Conservation (phyloP, 2,329 filamentous ascomycete genomes). For the Pseudogymnoascus sp. region DNA sequence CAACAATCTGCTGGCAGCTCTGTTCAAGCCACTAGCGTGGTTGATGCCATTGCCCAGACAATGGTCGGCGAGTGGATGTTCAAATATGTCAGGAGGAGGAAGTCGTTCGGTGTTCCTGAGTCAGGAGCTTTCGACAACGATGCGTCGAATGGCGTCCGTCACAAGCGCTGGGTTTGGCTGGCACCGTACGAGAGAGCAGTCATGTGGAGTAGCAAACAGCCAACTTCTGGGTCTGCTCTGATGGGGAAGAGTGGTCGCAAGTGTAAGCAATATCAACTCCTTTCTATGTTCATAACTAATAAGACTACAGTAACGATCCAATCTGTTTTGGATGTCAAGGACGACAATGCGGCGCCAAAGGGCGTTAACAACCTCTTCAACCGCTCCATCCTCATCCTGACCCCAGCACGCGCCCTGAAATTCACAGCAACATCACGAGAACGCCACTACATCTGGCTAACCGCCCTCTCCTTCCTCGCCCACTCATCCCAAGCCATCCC, state of each 20-base stretch:
- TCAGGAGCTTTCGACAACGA: slow-evolving; percentile 60
- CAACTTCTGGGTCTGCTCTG: slow-evolving; percentile 74
- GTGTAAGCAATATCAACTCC: slow-evolving; percentile 49
- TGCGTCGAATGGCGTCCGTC: slow-evolving; percentile 53
- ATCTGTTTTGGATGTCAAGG: slow-evolving; percentile 93
- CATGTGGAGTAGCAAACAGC: slow-evolving; percentile 98
- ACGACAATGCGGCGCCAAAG: slow-evolving; percentile 78
- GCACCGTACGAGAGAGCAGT: slow-evolving; percentile 93
- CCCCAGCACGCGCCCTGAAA: slow-evolving; percentile 85
- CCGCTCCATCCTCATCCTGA: slow-evolving; percentile 89
- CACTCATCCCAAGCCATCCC: slow-evolving; percentile 77
- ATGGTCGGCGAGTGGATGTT: slow-evolving; percentile 99
- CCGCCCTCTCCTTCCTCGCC: slow-evolving; percentile 86
- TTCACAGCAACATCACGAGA: slow-evolving; percentile 80
- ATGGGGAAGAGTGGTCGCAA: slow-evolving; percentile 94
- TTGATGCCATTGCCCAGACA: slow-evolving; percentile 93
- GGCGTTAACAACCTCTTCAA: slow-evolving; percentile 63
- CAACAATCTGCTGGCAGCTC: slow-evolving; percentile 46
- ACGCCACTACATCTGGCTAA: slow-evolving; percentile 91
- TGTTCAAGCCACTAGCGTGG: slow-evolving; percentile 67
- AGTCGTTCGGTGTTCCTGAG: slow-evolving; percentile 78
- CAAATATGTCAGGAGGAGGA: slow-evolving; percentile 79
- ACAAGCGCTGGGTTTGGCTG: slow-evolving; percentile 98
- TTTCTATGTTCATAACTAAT: slow-evolving; percentile 12
- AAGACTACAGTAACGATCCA: slow-evolving; percentile 70